Conservation (phyloP, 2,329 filamentous ascomycete species). For the Phialophora expanda region DNA sequence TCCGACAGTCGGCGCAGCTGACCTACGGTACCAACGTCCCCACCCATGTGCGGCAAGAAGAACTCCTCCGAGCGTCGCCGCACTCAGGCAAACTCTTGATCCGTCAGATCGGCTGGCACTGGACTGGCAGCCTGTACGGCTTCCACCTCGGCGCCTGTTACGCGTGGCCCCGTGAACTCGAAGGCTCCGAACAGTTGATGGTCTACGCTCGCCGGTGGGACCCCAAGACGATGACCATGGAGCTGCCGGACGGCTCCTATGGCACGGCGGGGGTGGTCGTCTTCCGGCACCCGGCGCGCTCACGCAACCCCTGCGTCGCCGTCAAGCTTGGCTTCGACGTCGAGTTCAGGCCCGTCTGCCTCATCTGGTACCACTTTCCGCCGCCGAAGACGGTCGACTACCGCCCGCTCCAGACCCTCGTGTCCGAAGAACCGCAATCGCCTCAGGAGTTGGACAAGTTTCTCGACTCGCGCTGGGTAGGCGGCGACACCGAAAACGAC, state of each 20-base stretch:
- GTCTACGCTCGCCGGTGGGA: conserved; percentile 10
- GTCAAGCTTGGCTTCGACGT: conserved; percentile 14
- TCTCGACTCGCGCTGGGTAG: conserved; percentile 1
- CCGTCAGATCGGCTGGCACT: conserved; percentile 1
- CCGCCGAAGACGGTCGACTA: background rate
- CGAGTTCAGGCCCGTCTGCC: conserved; percentile 2
- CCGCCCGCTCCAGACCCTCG: conserved; percentile 3
- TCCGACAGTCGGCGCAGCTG: background rate
- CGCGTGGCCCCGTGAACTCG: background rate
- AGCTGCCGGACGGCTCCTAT: conserved; percentile 2
- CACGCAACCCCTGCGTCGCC: background rate
- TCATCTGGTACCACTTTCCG: conserved; percentile 8
- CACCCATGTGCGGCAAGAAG: background rate
- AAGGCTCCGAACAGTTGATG: background rate
- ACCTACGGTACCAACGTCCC: conserved; percentile 1
- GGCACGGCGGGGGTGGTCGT: conserved; percentile 10
- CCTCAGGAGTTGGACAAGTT: background rate
- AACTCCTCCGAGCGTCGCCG: conserved; percentile 2
- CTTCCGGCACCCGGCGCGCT: background rate
- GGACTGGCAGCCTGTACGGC: conserved; percentile 5
- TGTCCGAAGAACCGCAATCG: conserved; percentile 2
- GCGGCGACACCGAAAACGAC: background rate
- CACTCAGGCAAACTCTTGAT: conserved; percentile 7
- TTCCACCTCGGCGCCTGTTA: conserved; percentile 7
- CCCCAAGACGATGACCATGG: background rate